Percentiles rank a stretch among this genome's conserved stretches.
Conservation (phyloP, 2,329 filamentous ascomycete species). For the Aspergillus sp. region DNA sequence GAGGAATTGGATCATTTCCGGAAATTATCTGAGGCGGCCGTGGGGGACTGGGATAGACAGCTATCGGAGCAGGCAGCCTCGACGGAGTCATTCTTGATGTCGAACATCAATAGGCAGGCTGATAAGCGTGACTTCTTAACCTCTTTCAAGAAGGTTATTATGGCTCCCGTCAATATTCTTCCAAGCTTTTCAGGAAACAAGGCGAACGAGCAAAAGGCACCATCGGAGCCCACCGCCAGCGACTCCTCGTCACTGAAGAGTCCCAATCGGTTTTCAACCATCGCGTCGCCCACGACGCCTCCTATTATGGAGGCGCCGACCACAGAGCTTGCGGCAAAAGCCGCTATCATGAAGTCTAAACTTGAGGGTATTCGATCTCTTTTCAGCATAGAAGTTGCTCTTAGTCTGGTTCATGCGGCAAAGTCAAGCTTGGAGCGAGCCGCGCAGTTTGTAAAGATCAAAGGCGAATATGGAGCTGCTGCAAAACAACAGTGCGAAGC, state of each 20-base stretch:
- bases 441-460: conserved; percentile 77
- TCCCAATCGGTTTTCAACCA: conserved; percentile 42
- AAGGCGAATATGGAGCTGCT: conserved; percentile 77
- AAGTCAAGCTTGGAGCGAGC: conserved; percentile 86
- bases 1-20: conserved; percentile 90
- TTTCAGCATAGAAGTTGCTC: conserved; percentile 93
- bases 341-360: conserved; percentile 93
- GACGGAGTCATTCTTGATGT: conserved; percentile 93
- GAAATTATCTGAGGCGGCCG: conserved; percentile 71
- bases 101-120: conserved; percentile 87
- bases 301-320: conserved; percentile 70
- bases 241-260: conserved; percentile 30
- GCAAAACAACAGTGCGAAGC: conserved; percentile 84
- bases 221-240: conserved; percentile 19
- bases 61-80: conserved; percentile 87
- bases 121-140: conserved; percentile 96
- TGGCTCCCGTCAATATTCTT: conserved; percentile 95
- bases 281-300: conserved; percentile 37
- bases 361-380: conserved; percentile 92
- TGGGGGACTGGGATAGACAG: conserved; percentile 86
- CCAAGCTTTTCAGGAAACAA: conserved; percentile 68
- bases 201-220: conserved; percentile 45
- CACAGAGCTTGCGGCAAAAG: conserved; percentile 91
- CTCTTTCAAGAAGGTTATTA: conserved; percentile 97
- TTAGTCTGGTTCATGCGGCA: conserved; percentile 84